Conservation (phyloP, 345 rosid genomes). For the Populus euphratica region DNA sequence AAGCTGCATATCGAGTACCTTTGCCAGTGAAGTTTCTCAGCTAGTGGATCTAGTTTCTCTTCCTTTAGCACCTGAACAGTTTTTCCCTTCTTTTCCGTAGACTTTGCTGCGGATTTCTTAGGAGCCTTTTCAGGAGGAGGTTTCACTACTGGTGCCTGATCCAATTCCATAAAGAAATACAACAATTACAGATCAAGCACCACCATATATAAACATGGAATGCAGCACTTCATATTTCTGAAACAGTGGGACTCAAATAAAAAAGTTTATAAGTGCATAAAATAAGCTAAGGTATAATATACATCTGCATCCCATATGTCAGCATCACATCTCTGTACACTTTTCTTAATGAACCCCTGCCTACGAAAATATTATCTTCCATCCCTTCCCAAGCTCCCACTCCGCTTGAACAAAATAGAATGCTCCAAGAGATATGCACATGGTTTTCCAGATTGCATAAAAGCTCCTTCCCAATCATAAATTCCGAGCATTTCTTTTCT, state of each 20-base stretch:
- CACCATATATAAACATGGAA: background rate
- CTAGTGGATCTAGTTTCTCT: slow-evolving; percentile 53
- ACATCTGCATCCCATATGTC: background rate
- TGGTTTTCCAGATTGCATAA: background rate
- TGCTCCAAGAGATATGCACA: background rate
- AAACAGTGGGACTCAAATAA: no score
- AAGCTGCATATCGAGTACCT: slow-evolving; percentile 34
- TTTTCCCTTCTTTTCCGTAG: slow-evolving; percentile 55
- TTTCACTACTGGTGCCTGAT: slow-evolving; percentile 39
- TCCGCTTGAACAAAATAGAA: background rate
- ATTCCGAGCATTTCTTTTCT: background rate
- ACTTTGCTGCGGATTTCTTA: slow-evolving; percentile 47
- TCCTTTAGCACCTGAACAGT: slow-evolving; percentile 35
- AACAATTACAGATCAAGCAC: background rate
- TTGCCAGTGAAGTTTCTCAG: slow-evolving; percentile 77
- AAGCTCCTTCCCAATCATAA: background rate
- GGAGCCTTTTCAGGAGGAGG: slow-evolving; percentile 39
- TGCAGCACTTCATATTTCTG: background rate
- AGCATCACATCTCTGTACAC: background rate
- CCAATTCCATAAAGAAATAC: background rate
- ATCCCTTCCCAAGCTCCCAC: background rate
- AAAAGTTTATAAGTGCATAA: background rate
- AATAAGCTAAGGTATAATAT: background rate
- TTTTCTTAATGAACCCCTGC: background rate
- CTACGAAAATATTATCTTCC: background rate